A percentile compares a stretch with the other conserved stretches of the same genome.
phyloP scores from a whole-genome alignment of 2,329 filamentous ascomycete species.

The Claviceps lovelessii region DNA sequence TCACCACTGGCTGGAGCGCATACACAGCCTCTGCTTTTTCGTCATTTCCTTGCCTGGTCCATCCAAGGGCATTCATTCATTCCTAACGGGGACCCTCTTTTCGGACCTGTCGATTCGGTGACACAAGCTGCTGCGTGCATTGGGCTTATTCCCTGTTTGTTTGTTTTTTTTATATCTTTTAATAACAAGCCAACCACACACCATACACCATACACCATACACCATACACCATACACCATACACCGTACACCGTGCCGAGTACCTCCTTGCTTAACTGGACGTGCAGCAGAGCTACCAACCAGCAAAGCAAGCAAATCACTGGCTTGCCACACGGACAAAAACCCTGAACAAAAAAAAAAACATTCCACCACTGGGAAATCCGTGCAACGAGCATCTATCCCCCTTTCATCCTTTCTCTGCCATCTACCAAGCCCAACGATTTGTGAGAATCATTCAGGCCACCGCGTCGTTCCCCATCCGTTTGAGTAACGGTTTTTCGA shows the following conservation, averaged over 20 bases:
- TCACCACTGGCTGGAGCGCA: not conserved
- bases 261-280: not conserved
- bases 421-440: not conserved
- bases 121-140: not conserved
- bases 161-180: not conserved
- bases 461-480: not conserved
- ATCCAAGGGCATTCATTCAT: not conserved
- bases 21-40: not conserved
- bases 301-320: not conserved
- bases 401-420: not conserved
- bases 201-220: too few relatives aligned
- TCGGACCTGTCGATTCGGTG: not conserved
- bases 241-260: not conserved
- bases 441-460: not conserved
- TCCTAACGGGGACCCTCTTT: slow-evolving; percentile 6
- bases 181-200: not conserved
- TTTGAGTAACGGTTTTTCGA: not conserved
- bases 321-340: not conserved
- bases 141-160: not conserved
- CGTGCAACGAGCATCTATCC: not conserved
- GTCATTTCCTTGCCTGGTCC: not conserved
- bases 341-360: not conserved
- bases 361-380: not conserved
- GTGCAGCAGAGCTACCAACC: not conserved
- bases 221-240: too few relatives aligned